Conservation (phyloP, 2,329 filamentous ascomycete species). For the Verticillium tricorpus region DNA sequence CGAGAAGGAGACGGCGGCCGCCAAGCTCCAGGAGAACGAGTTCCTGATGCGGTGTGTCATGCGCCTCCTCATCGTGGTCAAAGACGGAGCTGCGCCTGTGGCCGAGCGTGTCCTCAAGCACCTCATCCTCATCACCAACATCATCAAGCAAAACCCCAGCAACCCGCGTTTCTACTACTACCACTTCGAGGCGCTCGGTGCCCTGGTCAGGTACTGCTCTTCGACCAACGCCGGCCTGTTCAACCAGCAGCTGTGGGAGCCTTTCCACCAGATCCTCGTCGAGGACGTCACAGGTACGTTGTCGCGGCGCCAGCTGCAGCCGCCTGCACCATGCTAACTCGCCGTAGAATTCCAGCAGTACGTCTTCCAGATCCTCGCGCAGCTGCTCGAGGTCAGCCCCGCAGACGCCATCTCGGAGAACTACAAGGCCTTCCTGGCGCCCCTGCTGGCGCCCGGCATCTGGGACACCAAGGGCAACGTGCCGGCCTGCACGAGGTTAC, state of each 20-base stretch:
- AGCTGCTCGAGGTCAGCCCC: constrained; percentile 82
- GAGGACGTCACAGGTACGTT: constrained; percentile 72
- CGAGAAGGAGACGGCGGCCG: constrained; percentile 74
- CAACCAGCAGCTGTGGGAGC: constrained; percentile 75
- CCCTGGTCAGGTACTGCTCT: constrained; percentile 74
- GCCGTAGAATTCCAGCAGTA: constrained; percentile 84
- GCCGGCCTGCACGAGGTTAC: constrained; percentile 79
- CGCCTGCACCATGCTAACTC: constrained; percentile 21
- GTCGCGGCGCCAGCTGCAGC: neutral
- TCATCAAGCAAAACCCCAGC: constrained; percentile 92
- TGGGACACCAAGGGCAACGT: constrained; percentile 95
- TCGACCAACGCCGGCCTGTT: constrained; percentile 64
- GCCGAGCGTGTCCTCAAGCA: constrained; percentile 77
- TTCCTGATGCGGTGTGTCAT: constrained; percentile 99
- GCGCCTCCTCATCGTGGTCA: constrained; percentile 92
- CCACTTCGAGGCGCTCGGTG: constrained; percentile 91
- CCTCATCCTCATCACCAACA: constrained; percentile 81
- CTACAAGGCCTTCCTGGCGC: constrained; percentile 73
- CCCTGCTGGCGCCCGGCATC: constrained; percentile 73
- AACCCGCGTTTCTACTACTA: constrained; percentile 99
- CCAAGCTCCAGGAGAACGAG: constrained; percentile 98
- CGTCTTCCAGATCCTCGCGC: constrained; percentile 90
- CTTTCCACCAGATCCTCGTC: constrained; percentile 75
- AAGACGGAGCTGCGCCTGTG: constrained; percentile 70
- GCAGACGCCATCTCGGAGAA: constrained; percentile 72